Base-by-base conservation (phyloP, 768 basidiomycete species). In the Lentinula boryana region DNA sequence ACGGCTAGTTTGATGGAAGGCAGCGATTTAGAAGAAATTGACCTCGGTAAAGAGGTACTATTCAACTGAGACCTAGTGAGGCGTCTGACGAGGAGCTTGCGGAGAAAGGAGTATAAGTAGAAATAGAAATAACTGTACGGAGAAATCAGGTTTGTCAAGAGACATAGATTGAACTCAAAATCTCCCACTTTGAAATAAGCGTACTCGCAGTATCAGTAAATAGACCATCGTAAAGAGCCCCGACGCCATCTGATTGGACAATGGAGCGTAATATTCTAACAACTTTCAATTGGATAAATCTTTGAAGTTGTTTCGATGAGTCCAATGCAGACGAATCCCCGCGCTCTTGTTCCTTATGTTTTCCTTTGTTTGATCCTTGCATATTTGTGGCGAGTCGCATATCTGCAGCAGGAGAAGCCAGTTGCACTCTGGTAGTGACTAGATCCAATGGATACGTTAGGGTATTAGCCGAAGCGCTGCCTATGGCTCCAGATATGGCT, bases 371-470 rank as follows among this genome's bases (percentile, higher is more conserved):
- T 12, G 18, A 18, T 46, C n/a, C 12, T n/a, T 46, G 44, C 18
- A 23, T 36, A 21, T 31, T 16, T 5, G 35, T 16, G 6, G 27
- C 62, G 13, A 65, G n/a, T 48, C 48, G 10, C 5, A 4, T 32
- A 12, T 21, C 40, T 43, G 40, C 13, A 35, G 66, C 13, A 23
- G 71, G 71, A 10, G 71, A 64, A 38, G 75, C 69, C 21, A 78
- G 71, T 66, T 83, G 81, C 7, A 84, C 69, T 32, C 80, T 74
- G 1, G 84, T 84, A 0, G 79, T 78, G 9, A 83, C 76, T n/a
- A 85, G 75, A 66, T 85, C 84, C 5, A 87, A 75, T 1, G 85
- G 85, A 62, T 85, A 87, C 0, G 79, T 76, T 33, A 83, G 63
- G 0, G 77, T 69, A 64, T 84, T 84, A 0, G 84, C 82, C 6